Evolutionary conservation across 306 rosid genomes (phyloP).

Genomic region (Pyrus betulifolia): DNA sequence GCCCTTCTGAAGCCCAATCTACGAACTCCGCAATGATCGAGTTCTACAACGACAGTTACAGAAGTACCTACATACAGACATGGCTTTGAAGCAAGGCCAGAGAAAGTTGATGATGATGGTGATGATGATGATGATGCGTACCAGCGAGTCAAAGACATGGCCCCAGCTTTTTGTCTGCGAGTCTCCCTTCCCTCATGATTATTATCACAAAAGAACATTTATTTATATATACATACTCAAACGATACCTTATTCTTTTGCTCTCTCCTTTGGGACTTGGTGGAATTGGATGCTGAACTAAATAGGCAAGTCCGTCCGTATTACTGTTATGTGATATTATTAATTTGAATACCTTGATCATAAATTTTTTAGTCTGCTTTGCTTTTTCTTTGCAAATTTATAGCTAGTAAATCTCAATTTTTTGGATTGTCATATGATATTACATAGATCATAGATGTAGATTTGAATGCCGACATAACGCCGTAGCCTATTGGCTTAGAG

Average conservation of each 20-base stretch:
- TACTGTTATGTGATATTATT: too few species aligned
- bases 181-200: conserved; percentile 39
- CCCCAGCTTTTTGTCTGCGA: conserved; percentile 55
- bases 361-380: too few species aligned
- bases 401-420: not conserved
- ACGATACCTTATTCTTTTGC: not conserved
- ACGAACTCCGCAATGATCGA: conserved; percentile 14
- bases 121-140: not conserved
- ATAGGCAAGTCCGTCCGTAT: too few species aligned
- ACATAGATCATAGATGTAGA: too few species aligned
- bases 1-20: not conserved
- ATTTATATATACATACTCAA: too few species aligned
- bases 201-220: not conserved
- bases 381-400: too few species aligned
- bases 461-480: not conserved
- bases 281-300: not conserved
- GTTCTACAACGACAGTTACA: conserved; percentile 22
- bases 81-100: conserved; percentile 67
- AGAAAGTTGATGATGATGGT: conserved; percentile 12
- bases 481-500: too few species aligned
- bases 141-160: conserved; percentile 21
- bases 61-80: not conserved
- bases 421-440: too few species aligned
- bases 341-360: accelerated
- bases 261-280: not conserved